Evolutionary conservation across 2,329 filamentous ascomycete genomes (phyloP).

Genomic region (Aureobasidium zeae): DNA sequence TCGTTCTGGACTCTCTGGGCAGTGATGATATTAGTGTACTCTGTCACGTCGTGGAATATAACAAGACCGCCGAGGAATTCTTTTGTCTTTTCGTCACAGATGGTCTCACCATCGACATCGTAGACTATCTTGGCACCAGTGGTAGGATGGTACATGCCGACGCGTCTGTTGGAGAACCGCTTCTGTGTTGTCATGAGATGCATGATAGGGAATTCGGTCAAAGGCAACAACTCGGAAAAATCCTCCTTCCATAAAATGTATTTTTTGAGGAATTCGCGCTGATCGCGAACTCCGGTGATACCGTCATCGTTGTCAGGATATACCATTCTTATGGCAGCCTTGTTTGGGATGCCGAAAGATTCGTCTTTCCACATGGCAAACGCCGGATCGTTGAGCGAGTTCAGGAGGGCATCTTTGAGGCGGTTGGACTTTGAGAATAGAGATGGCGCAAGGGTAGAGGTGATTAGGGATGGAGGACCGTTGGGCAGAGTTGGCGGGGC

Average conservation of each 20-base stretch:
- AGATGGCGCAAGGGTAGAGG: constrained; percentile 45
- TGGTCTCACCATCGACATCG: constrained; percentile 58
- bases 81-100: constrained; percentile 56
- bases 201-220: constrained; percentile 58
- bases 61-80: constrained; percentile 67
- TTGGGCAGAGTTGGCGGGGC: constrained; percentile 21
- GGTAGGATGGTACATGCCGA: constrained; percentile 53
- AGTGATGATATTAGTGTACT: constrained; percentile 58
- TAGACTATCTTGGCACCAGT: constrained; percentile 48
- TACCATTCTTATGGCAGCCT: constrained; percentile 43
- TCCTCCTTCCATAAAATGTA: constrained; percentile 58
- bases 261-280: constrained; percentile 46
- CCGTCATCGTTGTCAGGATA: constrained; percentile 30
- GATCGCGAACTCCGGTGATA: constrained; percentile 29
- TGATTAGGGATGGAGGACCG: constrained; percentile 24
- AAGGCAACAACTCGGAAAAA: constrained; percentile 49
- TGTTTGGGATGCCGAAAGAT: constrained; percentile 64
- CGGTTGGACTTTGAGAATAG: constrained; percentile 62
- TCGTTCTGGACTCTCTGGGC: constrained; percentile 63
- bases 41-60: constrained; percentile 63
- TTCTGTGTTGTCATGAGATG: constrained; percentile 53
- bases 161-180: constrained; percentile 48
- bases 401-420: constrained; percentile 68
- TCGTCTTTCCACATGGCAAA: constrained; percentile 75
- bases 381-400: constrained; percentile 65